A percentile compares a stretch with the other conserved stretches of the same genome.
These are phyloP conservation scores for Colletotrichum sp. DNA, from an alignment of 2,329 filamentous ascomycete genomes.

Conservation along the genomic window DNA sequence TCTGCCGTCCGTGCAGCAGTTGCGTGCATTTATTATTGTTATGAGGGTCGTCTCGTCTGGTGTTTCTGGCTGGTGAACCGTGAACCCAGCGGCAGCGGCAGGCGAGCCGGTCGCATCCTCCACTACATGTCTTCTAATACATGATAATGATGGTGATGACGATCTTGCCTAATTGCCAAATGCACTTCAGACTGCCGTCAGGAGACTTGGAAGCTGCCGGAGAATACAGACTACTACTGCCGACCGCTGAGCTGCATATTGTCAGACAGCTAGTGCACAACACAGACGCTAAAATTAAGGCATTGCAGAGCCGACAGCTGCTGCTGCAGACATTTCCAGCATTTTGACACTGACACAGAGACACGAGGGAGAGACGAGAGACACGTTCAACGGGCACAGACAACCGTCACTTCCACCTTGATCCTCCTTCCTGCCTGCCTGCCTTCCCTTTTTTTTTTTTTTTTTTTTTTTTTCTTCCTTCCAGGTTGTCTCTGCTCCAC, in stretches of 20 bases:
- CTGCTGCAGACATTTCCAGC: not conserved
- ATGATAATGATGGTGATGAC: not conserved
- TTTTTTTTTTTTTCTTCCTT: too few relatives aligned
- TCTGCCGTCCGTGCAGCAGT: not conserved
- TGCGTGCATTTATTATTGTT: not conserved
- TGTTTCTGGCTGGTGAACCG: not conserved
- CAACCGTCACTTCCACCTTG: not conserved
- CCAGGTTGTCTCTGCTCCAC: not conserved
- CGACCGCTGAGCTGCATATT: not conserved
- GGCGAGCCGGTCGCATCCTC: not conserved
- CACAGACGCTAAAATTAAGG: not conserved
- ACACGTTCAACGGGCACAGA: not conserved
- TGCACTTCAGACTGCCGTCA: not conserved
- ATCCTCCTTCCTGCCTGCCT: not conserved
- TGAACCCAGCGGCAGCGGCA: not conserved
- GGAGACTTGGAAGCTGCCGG: not conserved
- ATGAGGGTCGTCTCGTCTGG: conserved; percentile 13
- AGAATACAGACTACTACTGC: not conserved
- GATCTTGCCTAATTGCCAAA: not conserved
- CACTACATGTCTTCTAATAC: not conserved
- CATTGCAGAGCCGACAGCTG: not conserved
- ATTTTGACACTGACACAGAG: not conserved
- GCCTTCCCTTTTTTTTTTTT: too few relatives aligned
- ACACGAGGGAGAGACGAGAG: not conserved
- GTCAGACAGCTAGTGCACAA: not conserved